These are phyloP conservation scores for Hirsutella minnesotensis DNA, from an alignment of 2,329 filamentous ascomycete species.

Conservation along the genomic window DNA sequence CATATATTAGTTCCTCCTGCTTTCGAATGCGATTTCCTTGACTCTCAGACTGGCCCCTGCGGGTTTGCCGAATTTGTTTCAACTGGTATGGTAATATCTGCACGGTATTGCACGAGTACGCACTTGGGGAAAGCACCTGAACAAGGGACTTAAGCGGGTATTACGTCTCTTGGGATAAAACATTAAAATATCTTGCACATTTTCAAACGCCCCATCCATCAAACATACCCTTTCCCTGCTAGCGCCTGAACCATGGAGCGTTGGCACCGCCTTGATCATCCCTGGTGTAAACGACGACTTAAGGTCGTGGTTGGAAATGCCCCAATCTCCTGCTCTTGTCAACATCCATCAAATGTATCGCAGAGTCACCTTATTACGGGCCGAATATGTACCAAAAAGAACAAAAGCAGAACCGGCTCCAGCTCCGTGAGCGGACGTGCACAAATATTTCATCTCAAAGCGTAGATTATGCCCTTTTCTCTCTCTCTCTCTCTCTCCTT, in stretches of 20 bases:
- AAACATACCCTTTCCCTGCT: not conserved
- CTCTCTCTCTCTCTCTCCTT: no score
- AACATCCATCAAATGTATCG: no score
- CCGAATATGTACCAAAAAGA: conserved; percentile 7
- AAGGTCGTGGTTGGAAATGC: no score
- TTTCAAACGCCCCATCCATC: not conserved
- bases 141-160: not conserved
- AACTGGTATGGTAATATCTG: not conserved
- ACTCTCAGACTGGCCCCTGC: not conserved
- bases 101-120: no score
- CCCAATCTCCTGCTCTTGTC: no score
- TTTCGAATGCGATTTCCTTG: not conserved
- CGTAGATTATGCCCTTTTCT: no score
- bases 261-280: no score
- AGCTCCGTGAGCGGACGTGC: not conserved
- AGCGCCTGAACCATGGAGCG: no score
- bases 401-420: not conserved
- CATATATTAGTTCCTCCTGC: conserved; percentile 13
- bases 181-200: not conserved
- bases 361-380: conserved; percentile 1
- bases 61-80: not conserved
- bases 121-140: no score
- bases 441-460: not conserved
- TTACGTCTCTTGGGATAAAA: not conserved
- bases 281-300: no score